Percentiles rank a stretch among this genome's conserved stretches.
These are phyloP conservation scores for Botryosphaeria agaves DNA, from an alignment of 2,329 filamentous ascomycete species.

Conservation along the genomic window DNA sequence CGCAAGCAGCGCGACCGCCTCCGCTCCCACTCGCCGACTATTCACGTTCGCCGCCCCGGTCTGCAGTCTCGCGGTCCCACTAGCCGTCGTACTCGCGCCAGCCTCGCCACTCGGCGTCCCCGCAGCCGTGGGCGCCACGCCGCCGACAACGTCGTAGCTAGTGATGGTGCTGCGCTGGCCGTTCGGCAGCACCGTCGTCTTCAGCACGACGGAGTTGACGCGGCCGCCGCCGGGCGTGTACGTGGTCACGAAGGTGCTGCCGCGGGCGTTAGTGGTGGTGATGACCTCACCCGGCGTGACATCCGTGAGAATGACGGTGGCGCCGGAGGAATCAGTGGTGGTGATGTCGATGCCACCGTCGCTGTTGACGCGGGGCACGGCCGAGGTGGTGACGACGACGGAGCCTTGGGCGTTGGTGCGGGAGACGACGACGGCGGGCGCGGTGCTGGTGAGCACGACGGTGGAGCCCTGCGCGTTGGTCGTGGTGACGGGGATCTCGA, in stretches of 20 bases:
- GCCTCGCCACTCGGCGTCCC: slow-evolving; percentile 7
- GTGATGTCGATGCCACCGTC: slow-evolving; percentile 8
- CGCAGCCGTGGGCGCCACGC: too few species aligned
- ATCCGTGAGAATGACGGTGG: slow-evolving; percentile 16
- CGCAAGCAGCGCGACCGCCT: too few species aligned
- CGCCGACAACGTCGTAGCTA: slow-evolving; percentile 24
- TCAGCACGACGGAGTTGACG: slow-evolving; percentile 21
- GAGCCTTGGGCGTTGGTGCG: slow-evolving; percentile 7
- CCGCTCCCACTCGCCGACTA: too few species aligned
- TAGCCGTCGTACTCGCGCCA: not conserved
- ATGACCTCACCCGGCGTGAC: slow-evolving; percentile 20
- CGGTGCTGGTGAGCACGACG: slow-evolving; percentile 18
- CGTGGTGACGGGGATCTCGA: slow-evolving; percentile 18
- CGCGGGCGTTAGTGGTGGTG: slow-evolving; percentile 23
- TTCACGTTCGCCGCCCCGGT: not conserved
- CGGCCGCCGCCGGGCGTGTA: slow-evolving; percentile 25
- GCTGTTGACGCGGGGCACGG: slow-evolving; percentile 1
- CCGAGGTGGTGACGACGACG: slow-evolving; percentile 2
- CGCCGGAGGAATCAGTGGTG: slow-evolving; percentile 22
- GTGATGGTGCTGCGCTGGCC: slow-evolving; percentile 23
- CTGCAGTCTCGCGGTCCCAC: not conserved
- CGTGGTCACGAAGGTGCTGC: slow-evolving; percentile 26
- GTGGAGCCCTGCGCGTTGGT: slow-evolving; percentile 21
- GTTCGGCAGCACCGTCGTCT: slow-evolving; percentile 16
- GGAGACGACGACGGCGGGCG: slow-evolving; percentile 18